phyloP scores from a whole-genome alignment of 306 rosid genomes.

The Lotus japonicus region DNA sequence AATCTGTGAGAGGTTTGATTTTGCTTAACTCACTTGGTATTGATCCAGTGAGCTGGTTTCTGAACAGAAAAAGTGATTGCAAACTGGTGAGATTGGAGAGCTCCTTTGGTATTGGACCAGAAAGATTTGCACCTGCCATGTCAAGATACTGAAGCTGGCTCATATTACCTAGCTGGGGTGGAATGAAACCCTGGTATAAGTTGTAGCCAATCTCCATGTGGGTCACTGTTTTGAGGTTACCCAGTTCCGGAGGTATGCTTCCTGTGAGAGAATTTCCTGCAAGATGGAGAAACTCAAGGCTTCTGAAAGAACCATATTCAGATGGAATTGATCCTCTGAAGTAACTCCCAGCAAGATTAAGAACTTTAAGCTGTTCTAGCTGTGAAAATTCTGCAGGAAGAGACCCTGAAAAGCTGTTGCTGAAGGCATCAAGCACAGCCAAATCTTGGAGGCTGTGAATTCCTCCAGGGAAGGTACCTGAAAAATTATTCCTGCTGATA shows the following conservation, averaged over 20 bases:
- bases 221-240: constrained; percentile 75
- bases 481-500: constrained; percentile 80
- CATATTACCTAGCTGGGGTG: constrained; percentile 74
- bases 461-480: constrained; percentile 71
- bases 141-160: constrained; percentile 77
- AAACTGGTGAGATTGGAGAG: constrained; percentile 69
- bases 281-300: constrained; percentile 76
- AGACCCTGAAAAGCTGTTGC: constrained; percentile 81
- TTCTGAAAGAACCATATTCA: constrained; percentile 69
- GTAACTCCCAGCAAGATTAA: constrained; percentile 86
- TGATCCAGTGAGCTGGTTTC: constrained; percentile 60
- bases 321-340: constrained; percentile 82
- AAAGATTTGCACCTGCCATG: constrained; percentile 78
- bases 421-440: constrained; percentile 67
- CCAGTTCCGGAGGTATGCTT: constrained; percentile 63
- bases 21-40: constrained; percentile 64
- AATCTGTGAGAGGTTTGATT: constrained; percentile 38
- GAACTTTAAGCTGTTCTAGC: constrained; percentile 49
- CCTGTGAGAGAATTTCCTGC: constrained; percentile 82
- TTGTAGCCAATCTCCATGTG: constrained; percentile 95
- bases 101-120: constrained; percentile 62
- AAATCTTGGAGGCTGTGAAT: constrained; percentile 42
- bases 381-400: constrained; percentile 59
- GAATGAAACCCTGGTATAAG: constrained; percentile 52
- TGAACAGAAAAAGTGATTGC: constrained; percentile 73